Evolutionary conservation across 139 green algal species (phyloP).

Genomic region (Mychonastes homosphaera): DNA sequence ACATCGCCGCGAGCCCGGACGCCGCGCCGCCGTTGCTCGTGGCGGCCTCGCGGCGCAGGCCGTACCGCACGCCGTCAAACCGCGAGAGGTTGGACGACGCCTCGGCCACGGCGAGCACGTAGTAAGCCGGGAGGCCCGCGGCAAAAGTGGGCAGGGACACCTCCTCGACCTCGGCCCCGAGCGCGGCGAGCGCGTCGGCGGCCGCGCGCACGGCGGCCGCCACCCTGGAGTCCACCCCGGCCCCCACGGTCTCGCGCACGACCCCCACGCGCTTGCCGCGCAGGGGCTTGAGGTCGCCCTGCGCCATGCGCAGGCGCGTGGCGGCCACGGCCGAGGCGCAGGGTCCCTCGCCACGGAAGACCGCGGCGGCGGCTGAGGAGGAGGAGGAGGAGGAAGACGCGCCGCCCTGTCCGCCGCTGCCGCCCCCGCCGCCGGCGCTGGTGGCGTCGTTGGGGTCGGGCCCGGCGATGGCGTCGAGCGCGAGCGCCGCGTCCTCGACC

Average conservation of each 20-base stretch:
- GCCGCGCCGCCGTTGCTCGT: neutral
- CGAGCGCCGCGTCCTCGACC: conserved; percentile 78
- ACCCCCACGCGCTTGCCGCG: conserved; percentile 58
- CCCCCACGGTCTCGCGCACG: conserved; percentile 69
- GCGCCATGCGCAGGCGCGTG: neutral
- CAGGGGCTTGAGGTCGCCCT: conserved; percentile 39
- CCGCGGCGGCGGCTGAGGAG: too few species aligned
- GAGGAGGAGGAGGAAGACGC: too few species aligned
- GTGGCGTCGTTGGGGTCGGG: conserved; percentile 60
- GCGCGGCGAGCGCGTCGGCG: conserved; percentile 47
- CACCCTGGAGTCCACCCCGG: conserved; percentile 51
- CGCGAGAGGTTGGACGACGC: conserved; percentile 89
- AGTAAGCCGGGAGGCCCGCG: conserved; percentile 87
- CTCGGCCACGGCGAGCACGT: conserved; percentile 86
- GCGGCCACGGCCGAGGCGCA: too few species aligned
- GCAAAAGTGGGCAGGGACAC: conserved; percentile 69
- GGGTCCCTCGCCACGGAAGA: too few species aligned
- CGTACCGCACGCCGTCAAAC: conserved; percentile 93
- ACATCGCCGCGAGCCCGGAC: conserved; percentile 42
- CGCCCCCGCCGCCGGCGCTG: too few species aligned
- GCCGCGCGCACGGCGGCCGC: conserved; percentile 33
- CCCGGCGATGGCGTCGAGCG: conserved; percentile 74
- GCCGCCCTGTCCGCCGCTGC: neutral
- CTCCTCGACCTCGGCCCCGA: conserved; percentile 70
- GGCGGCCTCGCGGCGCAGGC: conserved; percentile 25